A percentile compares a stretch with the other conserved stretches of the same genome.
phyloP scores from a whole-genome alignment of 257 asterid genomes.

The Gentiana macrophylla region DNA sequence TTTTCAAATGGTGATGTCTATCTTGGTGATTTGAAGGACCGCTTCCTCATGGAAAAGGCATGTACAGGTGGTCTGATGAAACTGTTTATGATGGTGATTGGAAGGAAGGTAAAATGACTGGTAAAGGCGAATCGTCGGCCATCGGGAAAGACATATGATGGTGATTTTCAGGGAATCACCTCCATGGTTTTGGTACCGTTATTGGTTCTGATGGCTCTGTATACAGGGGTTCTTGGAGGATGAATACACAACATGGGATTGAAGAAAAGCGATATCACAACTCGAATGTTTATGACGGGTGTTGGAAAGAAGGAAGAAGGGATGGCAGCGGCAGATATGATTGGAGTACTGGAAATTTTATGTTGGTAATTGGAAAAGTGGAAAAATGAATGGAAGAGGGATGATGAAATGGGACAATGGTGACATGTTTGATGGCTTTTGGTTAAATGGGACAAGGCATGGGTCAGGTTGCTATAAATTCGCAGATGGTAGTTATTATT shows the following conservation, averaged over 20 bases:
- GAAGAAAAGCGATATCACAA: constrained; percentile 76
- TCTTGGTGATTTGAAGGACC: constrained; percentile 40
- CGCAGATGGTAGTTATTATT: constrained; percentile 78
- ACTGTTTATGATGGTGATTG: constrained; percentile 81
- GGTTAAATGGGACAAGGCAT: constrained; percentile 71
- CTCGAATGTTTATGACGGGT: constrained; percentile 78
- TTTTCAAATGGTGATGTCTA: constrained; percentile 75
- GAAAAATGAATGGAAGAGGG: constrained; percentile 78
- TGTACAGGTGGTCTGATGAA: constrained; percentile 83
- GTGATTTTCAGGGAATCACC: constrained; percentile 77
- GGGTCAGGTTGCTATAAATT: constrained; percentile 78
- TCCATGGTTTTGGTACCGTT: constrained; percentile 77
- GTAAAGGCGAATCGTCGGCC: constrained; percentile 73
- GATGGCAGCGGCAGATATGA: constrained; percentile 92
- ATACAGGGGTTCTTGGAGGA: constrained; percentile 79
- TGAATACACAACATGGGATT: constrained; percentile 79
- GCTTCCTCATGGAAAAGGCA: constrained; percentile 73
- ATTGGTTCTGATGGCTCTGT: constrained; percentile 65
- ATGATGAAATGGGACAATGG: constrained; percentile 86
- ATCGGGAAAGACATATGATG: constrained; percentile 67
- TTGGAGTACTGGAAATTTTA: constrained; percentile 66
- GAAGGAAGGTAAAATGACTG: constrained; percentile 88
- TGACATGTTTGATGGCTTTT: constrained; percentile 77
- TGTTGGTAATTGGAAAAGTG: constrained; percentile 81
- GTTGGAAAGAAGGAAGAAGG: constrained; percentile 86